Evolutionary conservation across 768 basidiomycete species (phyloP).

Genomic region (Cystobasidium ongulense): DNA sequence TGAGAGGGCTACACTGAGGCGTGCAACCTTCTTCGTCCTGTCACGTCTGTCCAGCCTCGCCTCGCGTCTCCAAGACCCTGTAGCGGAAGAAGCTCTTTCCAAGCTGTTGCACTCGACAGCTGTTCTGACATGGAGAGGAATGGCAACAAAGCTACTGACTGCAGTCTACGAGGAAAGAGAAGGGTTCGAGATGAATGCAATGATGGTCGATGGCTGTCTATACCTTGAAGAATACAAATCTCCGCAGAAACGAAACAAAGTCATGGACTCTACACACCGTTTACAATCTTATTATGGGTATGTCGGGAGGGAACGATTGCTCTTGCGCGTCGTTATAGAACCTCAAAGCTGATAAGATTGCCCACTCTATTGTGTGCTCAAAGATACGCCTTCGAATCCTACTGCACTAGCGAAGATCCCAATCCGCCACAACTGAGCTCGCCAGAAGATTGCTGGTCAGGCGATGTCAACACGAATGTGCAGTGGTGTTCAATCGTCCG

Average conservation of each 20-base stretch:
- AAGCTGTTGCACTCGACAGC: conserved; percentile 42
- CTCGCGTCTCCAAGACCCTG: not conserved
- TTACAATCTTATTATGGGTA: conserved; percentile 61
- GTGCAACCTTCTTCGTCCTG: no score
- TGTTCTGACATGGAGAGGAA: conserved; percentile 61
- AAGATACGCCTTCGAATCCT: conserved; percentile 79
- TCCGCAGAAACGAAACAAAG: conserved; percentile 50
- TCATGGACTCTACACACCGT: conserved; percentile 57
- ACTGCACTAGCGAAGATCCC: conserved; percentile 54
- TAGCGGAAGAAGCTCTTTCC: not conserved
- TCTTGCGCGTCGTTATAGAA: not conserved
- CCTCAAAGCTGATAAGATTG: not conserved
- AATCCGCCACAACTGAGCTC: conserved; percentile 39
- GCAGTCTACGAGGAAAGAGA: conserved; percentile 76
- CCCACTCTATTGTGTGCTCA: no score
- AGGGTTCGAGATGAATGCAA: conserved; percentile 72
- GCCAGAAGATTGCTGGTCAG: not conserved
- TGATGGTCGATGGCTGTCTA: conserved; percentile 52
- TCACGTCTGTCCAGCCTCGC: not conserved
- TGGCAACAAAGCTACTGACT: conserved; percentile 78
- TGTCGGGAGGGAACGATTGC: not conserved
- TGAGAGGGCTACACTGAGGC: not conserved
- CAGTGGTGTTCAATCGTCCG: conserved; percentile 88
- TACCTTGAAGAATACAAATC: conserved; percentile 40
- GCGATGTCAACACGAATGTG: conserved; percentile 71